Base-by-base conservation (phyloP, 805 yeast genomes). In the Nakazawaea ambrosiae region DNA sequence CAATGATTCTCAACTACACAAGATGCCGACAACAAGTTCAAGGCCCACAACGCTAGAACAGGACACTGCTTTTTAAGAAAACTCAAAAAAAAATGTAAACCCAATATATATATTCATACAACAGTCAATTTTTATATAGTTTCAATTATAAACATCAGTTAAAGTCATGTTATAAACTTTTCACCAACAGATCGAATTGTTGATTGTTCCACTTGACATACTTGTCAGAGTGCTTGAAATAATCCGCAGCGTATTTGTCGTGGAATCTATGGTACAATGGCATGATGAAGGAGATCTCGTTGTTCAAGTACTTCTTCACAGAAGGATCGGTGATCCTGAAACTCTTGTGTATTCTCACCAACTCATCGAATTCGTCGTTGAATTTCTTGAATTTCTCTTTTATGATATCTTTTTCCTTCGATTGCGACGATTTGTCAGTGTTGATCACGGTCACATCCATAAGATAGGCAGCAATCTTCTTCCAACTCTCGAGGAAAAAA, bases 181-280 rank as follows among this genome's bases (percentile, higher is more conserved):
- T 54, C 14, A 68, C 43, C 11, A 56, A 49, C 20, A 51, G 44
- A 41, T 68, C 73, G 41, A 70, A 55, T 20, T 39, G 24, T 18
- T 31, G 28, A 15, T 34, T 34, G 11, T 20, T 39, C 33, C 33
- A 81, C 58, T 78, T 81, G 54, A 84, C 72, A 49, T 84, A 81
- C 63, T 83, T 84, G 34, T 71, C 66, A 30, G 73, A 65, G 50
- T 82, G 77, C 55, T 85, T 85, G 17, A 88, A 68, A 49, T 80
- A 80, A 37, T 79, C 86, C n/a, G 79, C 77, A 4, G 73, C 73
- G 49, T 84, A 79, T 55, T 84, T 83, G 48, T 83, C 87, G 57
- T 85, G 81, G 54, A 90, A 82, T 50, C 92, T 77, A 51, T 81
- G 78, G 60, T 90, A 90, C 38, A 90, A 73, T 11, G 96, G 96